A percentile compares a stretch with the other conserved stretches of the same genome.
phyloP scores from a whole-genome alignment of 768 basidiomycete genomes.

The Serendipita sp. region DNA sequence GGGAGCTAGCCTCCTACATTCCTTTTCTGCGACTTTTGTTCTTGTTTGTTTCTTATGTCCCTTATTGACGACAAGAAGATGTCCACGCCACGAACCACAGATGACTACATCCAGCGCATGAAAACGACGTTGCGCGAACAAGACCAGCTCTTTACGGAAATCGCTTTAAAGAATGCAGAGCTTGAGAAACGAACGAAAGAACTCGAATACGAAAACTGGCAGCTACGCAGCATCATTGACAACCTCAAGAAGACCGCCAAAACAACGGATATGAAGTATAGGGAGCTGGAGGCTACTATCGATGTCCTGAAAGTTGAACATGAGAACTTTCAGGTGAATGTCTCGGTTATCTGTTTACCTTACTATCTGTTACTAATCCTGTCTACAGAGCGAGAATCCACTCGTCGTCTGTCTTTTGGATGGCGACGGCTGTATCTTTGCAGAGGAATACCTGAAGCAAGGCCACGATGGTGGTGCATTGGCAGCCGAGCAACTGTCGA shows the following conservation, averaged over 20 bases:
- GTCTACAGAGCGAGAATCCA: slow-evolving; percentile 12
- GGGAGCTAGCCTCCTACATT: slow-evolving; percentile 3
- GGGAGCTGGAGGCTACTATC: neutral
- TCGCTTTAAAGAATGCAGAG: neutral
- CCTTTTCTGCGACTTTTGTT: neutral
- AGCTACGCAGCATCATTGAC: neutral
- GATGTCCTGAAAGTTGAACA: neutral
- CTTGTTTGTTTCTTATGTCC: neutral
- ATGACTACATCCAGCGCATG: neutral
- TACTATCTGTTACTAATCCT: neutral
- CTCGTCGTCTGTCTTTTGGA: slow-evolving; percentile 38
- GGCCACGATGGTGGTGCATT: slow-evolving; percentile 43
- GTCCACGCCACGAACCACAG: neutral
- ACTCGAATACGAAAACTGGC: slow-evolving; percentile 1
- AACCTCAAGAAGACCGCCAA: neutral
- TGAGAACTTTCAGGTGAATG: neutral
- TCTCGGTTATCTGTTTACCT: neutral
- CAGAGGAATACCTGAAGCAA: slow-evolving; percentile 32
- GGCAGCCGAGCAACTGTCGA: slow-evolving; percentile 26
- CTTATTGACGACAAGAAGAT: neutral
- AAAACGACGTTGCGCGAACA: neutral
- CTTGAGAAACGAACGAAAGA: neutral
- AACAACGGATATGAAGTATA: neutral
- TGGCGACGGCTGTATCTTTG: slow-evolving; percentile 49
- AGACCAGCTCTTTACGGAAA: neutral